These are phyloP conservation scores for Gyrodon lividus DNA, from an alignment of 768 basidiomycete species.

Conservation along the genomic window DNA sequence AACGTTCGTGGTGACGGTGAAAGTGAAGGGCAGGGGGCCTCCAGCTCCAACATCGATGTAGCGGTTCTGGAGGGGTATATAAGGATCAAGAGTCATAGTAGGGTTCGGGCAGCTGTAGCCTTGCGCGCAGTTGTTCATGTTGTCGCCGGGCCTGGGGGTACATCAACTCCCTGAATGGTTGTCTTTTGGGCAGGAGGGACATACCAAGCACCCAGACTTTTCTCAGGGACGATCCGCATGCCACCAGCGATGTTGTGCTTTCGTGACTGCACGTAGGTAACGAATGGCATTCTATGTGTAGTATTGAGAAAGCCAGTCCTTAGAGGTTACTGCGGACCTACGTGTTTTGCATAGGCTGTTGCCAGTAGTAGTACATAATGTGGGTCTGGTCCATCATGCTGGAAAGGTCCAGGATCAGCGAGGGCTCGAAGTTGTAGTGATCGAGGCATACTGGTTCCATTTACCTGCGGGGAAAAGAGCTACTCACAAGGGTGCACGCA, in stretches of 20 bases:
- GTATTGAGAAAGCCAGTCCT: constrained; percentile 39
- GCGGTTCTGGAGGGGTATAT: constrained; percentile 48
- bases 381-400: constrained; percentile 77
- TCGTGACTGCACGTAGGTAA: background rate
- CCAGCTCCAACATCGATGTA: constrained; percentile 62
- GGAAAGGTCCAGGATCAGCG: constrained; percentile 10
- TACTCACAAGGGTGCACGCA: too few relatives aligned
- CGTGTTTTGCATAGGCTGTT: constrained; percentile 67
- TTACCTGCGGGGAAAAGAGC: too few relatives aligned
- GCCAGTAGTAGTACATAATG: constrained; percentile 69
- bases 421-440: too few relatives aligned
- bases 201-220: constrained; percentile 58
- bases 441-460: too few relatives aligned
- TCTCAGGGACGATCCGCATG: constrained; percentile 64
- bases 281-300: constrained; percentile 39
- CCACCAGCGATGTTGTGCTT: constrained; percentile 19
- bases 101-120: constrained; percentile 53
- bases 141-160: constrained; percentile 62
- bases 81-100: constrained; percentile 54
- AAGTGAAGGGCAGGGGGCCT: constrained; percentile 67
- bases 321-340: too few relatives aligned
- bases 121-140: constrained; percentile 52
- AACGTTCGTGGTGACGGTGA: constrained; percentile 46
- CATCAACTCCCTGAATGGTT: background rate
- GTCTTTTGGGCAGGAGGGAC: constrained; percentile 2